phyloP scores from a whole-genome alignment of 1,139 yeast species.

The Suhomyces anneliseae region DNA sequence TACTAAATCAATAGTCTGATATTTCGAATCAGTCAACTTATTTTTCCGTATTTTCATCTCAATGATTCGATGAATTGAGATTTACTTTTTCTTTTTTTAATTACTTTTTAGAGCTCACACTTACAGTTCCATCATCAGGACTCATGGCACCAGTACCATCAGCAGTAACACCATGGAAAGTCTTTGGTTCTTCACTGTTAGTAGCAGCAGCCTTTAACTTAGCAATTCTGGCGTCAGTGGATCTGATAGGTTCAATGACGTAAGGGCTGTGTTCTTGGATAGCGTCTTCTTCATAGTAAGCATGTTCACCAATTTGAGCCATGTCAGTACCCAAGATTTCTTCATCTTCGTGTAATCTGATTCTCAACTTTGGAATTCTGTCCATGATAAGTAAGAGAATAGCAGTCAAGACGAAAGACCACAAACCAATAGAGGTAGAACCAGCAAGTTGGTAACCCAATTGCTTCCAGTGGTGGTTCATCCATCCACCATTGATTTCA shows the following conservation, averaged over 20 bases:
- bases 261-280: conserved; percentile 35
- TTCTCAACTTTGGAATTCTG: conserved; percentile 75
- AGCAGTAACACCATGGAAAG: conserved; percentile 17
- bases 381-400: conserved; percentile 72
- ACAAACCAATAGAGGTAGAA: conserved; percentile 66
- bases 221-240: conserved; percentile 45
- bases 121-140: conserved; percentile 21
- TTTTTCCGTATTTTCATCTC: too few relatives aligned
- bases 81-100: too few relatives aligned
- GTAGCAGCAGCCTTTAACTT: conserved; percentile 31
- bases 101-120: conserved; percentile 21
- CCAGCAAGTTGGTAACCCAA: conserved; percentile 95
- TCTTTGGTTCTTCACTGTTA: conserved; percentile 9
- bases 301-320: conserved; percentile 85
- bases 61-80: too few relatives aligned
- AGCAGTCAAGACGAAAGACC: conserved; percentile 80
- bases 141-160: conserved; percentile 22
- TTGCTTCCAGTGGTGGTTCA: conserved; percentile 85
- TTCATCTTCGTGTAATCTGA: conserved; percentile 86
- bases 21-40: too few relatives aligned
- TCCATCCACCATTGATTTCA: conserved; percentile 87
- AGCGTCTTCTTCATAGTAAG: conserved; percentile 52
- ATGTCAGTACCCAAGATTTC: conserved; percentile 88
- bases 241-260: conserved; percentile 77
- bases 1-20: too few relatives aligned